Base-by-base conservation (phyloP, 2,329 filamentous ascomycete species). In the Calonectria crousiana region DNA sequence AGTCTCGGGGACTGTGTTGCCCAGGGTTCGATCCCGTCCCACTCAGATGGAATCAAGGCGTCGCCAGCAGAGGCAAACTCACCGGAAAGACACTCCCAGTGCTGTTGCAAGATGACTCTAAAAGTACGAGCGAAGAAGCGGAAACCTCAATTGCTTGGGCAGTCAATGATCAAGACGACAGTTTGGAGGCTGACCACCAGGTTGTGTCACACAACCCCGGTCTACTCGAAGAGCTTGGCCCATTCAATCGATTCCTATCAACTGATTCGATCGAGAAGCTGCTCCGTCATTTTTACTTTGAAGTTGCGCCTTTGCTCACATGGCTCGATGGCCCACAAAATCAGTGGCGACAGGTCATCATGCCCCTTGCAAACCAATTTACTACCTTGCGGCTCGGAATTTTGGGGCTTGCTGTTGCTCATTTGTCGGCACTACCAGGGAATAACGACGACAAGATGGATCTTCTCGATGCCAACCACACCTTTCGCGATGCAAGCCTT, bases 31-130 rank as follows among this genome's bases (percentile, higher is more conserved):
- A 78, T 20, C 30, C 71, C 14, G 52, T 75, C 36, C 71, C 74
- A 16, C 73, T 79, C 11, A 75, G 62, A 73, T 79, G 78, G 78
- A 44, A 75, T 32, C 77, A 78, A 47, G 77, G 78, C n/a, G 72
- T 79, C 14, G 78, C 78, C 1, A 79, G 78, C 53, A 72, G 78
- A 26, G 75, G 78, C 3, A 75, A 62, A 52, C 56, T 77, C 30
- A 71, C 78, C 1, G 78, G 78, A 6, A 77, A 72, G 23, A 53
- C 60, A 1, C 28, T 60, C 18, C 78, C 78, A 0, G 73, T 73
- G 2, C 13, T 68, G 13, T 34, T 28, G n/a, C 8, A 58, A 20
- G n/a, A 51, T 36, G 30, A 14, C 2, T 4, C 28, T 20, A 68
- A 11, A 13, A 3, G 10, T n/a, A 26, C 26, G 16, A 26, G 30